A percentile compares a stretch with the other conserved stretches of the same genome.
phyloP scores from a whole-genome alignment of 1,139 yeast species.

The Wickerhamiella infanticola region DNA sequence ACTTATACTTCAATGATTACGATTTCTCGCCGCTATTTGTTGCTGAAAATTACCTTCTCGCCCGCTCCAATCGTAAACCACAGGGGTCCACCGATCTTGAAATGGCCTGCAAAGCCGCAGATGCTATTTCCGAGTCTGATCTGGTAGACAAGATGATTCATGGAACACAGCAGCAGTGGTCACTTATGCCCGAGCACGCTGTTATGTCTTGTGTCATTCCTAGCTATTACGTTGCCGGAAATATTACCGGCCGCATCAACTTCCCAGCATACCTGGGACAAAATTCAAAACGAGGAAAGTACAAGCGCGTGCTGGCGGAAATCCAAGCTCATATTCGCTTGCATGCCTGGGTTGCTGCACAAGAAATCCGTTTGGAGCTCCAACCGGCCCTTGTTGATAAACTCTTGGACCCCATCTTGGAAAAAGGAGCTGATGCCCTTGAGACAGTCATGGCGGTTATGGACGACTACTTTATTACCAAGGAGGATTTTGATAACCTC shows the following conservation, averaged over 20 bases:
- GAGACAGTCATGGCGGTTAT: conserved; percentile 45
- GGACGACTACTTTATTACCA: conserved; percentile 75
- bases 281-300: conserved; percentile 71
- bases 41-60: conserved; percentile 74
- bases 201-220: conserved; percentile 79
- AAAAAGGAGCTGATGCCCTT: conserved; percentile 46
- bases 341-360: conserved; percentile 59
- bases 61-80: conserved; percentile 25
- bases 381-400: conserved; percentile 46
- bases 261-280: conserved; percentile 88
- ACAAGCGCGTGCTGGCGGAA: conserved; percentile 65
- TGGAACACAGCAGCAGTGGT: conserved; percentile 92
- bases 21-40: conserved; percentile 92
- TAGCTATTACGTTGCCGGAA: conserved; percentile 61
- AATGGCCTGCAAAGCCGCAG: conserved; percentile 65
- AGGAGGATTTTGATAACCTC: conserved; percentile 82
- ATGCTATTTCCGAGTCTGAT: conserved; percentile 71
- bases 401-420: conserved; percentile 41
- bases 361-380: conserved; percentile 64
- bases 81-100: conserved; percentile 26
- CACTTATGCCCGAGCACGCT: conserved; percentile 84
- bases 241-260: conserved; percentile 48
- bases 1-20: conserved; percentile 83
- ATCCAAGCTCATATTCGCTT: conserved; percentile 77
- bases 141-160: conserved; percentile 66